A percentile compares a stretch with the other conserved stretches of the same genome.
Conservation (phyloP, 768 basidiomycete genomes). For the Hypholoma sublateritium region DNA sequence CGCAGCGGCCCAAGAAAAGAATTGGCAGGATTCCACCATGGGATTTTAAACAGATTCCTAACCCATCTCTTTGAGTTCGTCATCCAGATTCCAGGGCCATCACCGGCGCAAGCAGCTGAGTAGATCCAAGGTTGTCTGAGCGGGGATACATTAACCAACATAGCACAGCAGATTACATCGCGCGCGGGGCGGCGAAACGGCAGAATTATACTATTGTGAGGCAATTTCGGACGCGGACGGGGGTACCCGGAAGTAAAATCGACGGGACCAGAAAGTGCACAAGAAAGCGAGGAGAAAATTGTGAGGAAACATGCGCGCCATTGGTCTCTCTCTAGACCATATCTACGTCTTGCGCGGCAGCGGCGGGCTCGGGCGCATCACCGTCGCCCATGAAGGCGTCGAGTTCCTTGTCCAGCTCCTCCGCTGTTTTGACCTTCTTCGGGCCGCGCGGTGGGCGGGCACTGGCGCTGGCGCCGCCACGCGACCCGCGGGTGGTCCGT, state of each 20-base stretch:
- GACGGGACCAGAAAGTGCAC: background rate
- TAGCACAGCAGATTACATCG: background rate
- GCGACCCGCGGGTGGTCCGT: constrained; percentile 27
- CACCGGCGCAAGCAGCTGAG: no score
- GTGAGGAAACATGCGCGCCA: background rate
- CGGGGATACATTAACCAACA: background rate
- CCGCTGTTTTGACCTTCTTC: constrained; percentile 68
- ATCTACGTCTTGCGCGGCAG: constrained; percentile 21
- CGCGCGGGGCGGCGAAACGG: background rate
- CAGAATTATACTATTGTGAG: background rate
- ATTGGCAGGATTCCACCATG: no score
- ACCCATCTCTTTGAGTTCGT: no score
- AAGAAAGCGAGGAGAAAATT: background rate
- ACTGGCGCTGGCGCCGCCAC: background rate
- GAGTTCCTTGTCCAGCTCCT: constrained; percentile 85
- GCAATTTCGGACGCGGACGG: background rate
- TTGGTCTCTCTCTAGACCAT: constrained; percentile 2
- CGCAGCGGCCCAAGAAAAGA: no score
- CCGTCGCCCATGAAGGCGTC: constrained; percentile 82
- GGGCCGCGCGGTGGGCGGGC: constrained; percentile 26
- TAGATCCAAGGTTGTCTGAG: no score
- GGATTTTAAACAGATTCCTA: no score
- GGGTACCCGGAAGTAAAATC: background rate
- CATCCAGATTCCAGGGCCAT: no score
- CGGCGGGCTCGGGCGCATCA: constrained; percentile 20